Conservation (phyloP, 371 early-diverging fungal genomes). For the Apophysomyces ossiformis region DNA sequence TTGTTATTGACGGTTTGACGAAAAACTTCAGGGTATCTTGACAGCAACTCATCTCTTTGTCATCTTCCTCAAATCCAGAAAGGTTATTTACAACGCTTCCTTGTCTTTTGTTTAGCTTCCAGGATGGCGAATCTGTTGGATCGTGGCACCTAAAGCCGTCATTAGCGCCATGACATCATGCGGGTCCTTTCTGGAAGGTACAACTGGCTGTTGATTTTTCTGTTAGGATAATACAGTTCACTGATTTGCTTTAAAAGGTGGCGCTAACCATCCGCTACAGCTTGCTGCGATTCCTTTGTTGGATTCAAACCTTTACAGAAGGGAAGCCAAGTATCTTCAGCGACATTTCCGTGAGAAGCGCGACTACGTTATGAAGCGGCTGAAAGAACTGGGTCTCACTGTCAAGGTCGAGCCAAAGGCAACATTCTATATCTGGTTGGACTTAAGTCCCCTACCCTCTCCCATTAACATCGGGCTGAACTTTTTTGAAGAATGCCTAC, state of each 20-base stretch:
- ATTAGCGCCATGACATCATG: constrained; percentile 52
- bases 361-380: constrained; percentile 44
- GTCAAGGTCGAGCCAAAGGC: constrained; percentile 48
- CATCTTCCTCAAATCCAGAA: too few species aligned
- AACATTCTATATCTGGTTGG: constrained; percentile 61
- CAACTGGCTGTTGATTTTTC: background rate
- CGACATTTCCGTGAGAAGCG: constrained; percentile 49
- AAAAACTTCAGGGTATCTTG: constrained; percentile 47
- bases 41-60: too few species aligned
- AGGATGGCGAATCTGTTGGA: constrained; percentile 62
- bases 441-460: constrained; percentile 43
- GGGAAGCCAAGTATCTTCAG: constrained; percentile 53
- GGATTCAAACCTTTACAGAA: constrained; percentile 37
- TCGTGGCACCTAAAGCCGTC: constrained; percentile 53
- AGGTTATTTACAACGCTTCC: background rate
- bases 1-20: constrained; percentile 49
- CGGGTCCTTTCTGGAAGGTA: constrained; percentile 56
- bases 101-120: constrained; percentile 37
- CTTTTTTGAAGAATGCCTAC: constrained; percentile 58
- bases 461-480: constrained; percentile 53
- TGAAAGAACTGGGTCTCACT: constrained; percentile 40
- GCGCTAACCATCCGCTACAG: constrained; percentile 58
- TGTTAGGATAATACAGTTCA: too few species aligned
- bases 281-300: constrained; percentile 51
- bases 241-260: constrained; percentile 20